A percentile compares a stretch with the other conserved stretches of the same genome.
phyloP scores from a whole-genome alignment of 768 basidiomycete species.

The Myochromella boudieri region DNA sequence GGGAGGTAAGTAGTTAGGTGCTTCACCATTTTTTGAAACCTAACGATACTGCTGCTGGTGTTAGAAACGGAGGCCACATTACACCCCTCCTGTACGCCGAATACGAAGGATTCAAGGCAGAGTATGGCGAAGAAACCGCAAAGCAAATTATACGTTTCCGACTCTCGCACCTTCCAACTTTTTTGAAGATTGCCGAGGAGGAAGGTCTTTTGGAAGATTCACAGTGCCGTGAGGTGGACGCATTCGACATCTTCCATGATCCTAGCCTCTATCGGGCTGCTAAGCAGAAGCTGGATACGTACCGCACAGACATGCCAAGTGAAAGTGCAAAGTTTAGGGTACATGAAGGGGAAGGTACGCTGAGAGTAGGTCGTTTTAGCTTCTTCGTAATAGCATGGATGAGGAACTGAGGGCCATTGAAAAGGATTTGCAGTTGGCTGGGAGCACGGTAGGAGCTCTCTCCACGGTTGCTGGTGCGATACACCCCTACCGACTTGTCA shows the following conservation, averaged over 20 bases:
- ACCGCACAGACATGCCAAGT: slow-evolving; percentile 49
- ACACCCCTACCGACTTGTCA: slow-evolving; percentile 72
- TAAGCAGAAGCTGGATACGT: slow-evolving; percentile 42
- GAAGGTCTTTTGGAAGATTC: slow-evolving; percentile 52
- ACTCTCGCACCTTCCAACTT: slow-evolving; percentile 50
- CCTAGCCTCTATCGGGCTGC: slow-evolving; percentile 39
- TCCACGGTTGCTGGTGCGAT: slow-evolving; percentile 57
- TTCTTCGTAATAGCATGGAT: not conserved
- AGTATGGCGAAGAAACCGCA: slow-evolving; percentile 46
- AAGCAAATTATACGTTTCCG: slow-evolving; percentile 60
- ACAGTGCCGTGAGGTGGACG: slow-evolving; percentile 58
- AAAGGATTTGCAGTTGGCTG: slow-evolving; percentile 52
- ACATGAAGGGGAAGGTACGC: slow-evolving; percentile 25
- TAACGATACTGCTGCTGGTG: slow-evolving; percentile 1
- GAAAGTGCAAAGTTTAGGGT: slow-evolving; percentile 39
- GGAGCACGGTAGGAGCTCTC: slow-evolving; percentile 48
- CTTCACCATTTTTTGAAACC: not conserved
- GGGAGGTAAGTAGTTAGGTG: slow-evolving; percentile 68
- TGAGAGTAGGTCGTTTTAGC: slow-evolving; percentile 28
- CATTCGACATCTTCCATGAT: slow-evolving; percentile 56
- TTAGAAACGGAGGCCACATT: slow-evolving; percentile 72
- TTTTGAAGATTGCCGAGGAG: slow-evolving; percentile 50
- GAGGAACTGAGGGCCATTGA: not conserved
- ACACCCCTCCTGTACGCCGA: slow-evolving; percentile 61
- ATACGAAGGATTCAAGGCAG: slow-evolving; percentile 45